Evolutionary conservation across 768 basidiomycete genomes (phyloP).

Genomic region (Leccinum variicolor): DNA sequence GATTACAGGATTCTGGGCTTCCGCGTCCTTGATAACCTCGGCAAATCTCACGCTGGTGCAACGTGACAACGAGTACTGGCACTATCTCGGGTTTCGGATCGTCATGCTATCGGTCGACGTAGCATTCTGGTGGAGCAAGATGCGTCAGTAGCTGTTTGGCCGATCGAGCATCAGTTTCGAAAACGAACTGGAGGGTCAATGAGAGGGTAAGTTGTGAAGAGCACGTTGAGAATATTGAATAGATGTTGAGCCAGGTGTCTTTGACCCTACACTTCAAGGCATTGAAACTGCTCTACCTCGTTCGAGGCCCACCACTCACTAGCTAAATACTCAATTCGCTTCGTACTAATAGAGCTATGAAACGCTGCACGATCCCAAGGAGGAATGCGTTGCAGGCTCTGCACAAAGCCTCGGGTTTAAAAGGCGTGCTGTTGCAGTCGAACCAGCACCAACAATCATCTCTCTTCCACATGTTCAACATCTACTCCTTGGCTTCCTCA

Average conservation of each 20-base stretch:
- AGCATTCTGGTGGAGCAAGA: slow-evolving; percentile 60
- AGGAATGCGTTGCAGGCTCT: too few relatives aligned
- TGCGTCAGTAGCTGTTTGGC: slow-evolving; percentile 50
- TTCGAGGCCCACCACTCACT: too few relatives aligned
- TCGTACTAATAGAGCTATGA: too few relatives aligned
- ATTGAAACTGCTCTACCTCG: too few relatives aligned
- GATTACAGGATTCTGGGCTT: slow-evolving; percentile 78
- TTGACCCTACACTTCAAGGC: not conserved
- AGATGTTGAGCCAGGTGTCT: slow-evolving; percentile 52
- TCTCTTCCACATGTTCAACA: too few relatives aligned
- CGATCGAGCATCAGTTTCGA: slow-evolving; percentile 64
- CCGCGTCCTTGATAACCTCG: slow-evolving; percentile 54
- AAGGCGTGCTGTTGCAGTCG: too few relatives aligned
- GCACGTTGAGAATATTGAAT: slow-evolving; percentile 77
- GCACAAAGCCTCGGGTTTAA: too few relatives aligned
- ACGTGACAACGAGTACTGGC: slow-evolving; percentile 50
- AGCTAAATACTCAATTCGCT: too few relatives aligned
- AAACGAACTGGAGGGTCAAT: slow-evolving; percentile 78
- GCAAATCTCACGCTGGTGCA: slow-evolving; percentile 38
- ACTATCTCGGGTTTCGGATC: slow-evolving; percentile 58
- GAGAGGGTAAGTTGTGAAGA: slow-evolving; percentile 71
- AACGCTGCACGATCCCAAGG: too few relatives aligned
- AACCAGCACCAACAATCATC: too few relatives aligned
- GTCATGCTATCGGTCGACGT: slow-evolving; percentile 70
- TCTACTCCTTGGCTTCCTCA: too few relatives aligned